phyloP scores from a whole-genome alignment of 345 rosid genomes.

The Psidium guajava region DNA sequence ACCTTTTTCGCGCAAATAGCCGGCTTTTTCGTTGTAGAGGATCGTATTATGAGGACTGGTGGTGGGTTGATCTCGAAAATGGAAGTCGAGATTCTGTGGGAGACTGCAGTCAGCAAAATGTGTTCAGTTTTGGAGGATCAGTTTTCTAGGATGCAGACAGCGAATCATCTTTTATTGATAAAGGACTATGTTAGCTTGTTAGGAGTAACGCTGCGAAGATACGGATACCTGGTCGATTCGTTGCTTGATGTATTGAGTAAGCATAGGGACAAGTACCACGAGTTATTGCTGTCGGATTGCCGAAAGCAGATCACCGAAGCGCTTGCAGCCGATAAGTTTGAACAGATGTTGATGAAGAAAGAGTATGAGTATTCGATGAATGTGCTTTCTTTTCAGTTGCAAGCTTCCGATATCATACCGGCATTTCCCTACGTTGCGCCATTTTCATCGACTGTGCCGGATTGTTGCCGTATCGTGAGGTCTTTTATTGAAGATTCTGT shows the following conservation, averaged over 20 bases:
- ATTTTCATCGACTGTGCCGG: conserved; percentile 87
- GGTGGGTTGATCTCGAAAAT: conserved; percentile 75
- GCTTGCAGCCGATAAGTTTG: conserved; percentile 87
- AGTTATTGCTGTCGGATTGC: conserved; percentile 85
- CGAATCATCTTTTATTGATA: conserved; percentile 83
- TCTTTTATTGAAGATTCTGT: conserved; percentile 94
- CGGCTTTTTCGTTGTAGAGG: conserved; percentile 90
- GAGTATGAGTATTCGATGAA: conserved; percentile 96
- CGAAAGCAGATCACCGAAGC: conserved; percentile 88
- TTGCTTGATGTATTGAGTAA: conserved; percentile 89
- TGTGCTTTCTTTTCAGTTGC: conserved; percentile 92
- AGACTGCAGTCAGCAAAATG: conserved; percentile 88
- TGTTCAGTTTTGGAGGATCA: conserved; percentile 96
- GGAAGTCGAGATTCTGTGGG: conserved; percentile 94
- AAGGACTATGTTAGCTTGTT: conserved; percentile 97
- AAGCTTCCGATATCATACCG: conserved; percentile 75
- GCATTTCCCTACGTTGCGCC: conserved; percentile 94
- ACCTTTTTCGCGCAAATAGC: conserved; percentile 95
- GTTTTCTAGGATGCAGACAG: conserved; percentile 98
- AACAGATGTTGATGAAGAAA: conserved; percentile 97
- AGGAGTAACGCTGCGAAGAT: conserved; percentile 80
- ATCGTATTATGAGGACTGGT: conserved; percentile 80
- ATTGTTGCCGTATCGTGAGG: conserved; percentile 91
- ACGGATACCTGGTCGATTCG: conserved; percentile 78
- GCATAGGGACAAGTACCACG: conserved; percentile 93